Evolutionary conservation across 805 yeast genomes (phyloP).

Genomic region (Kockiozyma suomiensis): DNA sequence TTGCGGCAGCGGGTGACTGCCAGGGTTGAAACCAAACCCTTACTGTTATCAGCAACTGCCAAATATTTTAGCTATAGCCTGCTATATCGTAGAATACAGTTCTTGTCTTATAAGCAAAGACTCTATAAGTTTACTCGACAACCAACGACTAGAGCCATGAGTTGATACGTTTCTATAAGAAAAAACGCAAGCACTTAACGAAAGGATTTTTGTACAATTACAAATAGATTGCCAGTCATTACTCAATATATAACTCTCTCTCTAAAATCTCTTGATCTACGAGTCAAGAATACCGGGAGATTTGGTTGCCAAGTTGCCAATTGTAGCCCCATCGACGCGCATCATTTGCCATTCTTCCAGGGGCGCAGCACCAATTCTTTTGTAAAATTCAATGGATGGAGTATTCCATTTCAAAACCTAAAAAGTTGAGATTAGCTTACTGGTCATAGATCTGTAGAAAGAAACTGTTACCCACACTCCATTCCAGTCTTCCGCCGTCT

Average conservation of each 20-base stretch:
- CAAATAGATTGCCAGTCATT: too few species aligned
- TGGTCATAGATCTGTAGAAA: background rate
- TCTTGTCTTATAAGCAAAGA: too few species aligned
- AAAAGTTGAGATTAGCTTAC: background rate
- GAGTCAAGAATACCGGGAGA: conserved; percentile 14
- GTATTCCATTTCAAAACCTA: conserved; percentile 34
- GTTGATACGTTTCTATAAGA: too few species aligned
- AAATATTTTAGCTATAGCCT: too few species aligned
- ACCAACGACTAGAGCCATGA: too few species aligned
- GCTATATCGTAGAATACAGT: too few species aligned
- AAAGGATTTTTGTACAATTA: too few species aligned
- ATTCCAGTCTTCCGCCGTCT: conserved; percentile 33
- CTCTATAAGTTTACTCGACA: too few species aligned
- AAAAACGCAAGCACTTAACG: too few species aligned
- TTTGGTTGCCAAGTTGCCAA: conserved; percentile 20
- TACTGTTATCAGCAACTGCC: background rate
- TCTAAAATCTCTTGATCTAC: background rate
- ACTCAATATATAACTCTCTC: background rate
- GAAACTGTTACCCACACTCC: conserved; percentile 26
- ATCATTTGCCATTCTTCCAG: conserved; percentile 32
- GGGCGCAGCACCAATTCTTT: conserved; percentile 28
- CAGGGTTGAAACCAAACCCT: background rate
- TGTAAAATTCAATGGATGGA: conserved; percentile 32
- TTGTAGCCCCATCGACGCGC: conserved; percentile 32
- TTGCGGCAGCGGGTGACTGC: too few species aligned